Percentiles rank a stretch among this genome's conserved stretches.
Evolutionary conservation across 768 basidiomycete species (phyloP).

Genomic region (Termitomyces eurrhizus): DNA sequence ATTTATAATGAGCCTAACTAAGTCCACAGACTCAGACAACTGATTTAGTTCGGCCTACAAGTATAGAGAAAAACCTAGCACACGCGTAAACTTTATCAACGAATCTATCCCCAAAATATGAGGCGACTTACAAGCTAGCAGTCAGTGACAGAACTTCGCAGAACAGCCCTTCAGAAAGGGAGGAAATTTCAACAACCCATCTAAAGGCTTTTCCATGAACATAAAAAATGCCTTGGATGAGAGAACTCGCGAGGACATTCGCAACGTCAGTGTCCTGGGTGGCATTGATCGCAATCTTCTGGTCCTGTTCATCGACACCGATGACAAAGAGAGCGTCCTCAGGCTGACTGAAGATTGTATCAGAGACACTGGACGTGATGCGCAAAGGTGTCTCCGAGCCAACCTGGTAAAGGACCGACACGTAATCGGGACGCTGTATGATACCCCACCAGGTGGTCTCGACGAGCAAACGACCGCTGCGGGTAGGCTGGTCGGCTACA

Average conservation of each 20-base stretch:
- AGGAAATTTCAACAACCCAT: background rate
- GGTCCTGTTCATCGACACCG: background rate
- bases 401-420: background rate
- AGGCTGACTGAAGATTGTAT: background rate
- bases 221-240: background rate
- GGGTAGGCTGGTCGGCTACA: background rate
- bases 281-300: background rate
- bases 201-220: background rate
- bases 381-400: background rate
- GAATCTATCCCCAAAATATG: background rate
- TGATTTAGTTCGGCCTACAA: too few species aligned
- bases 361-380: background rate
- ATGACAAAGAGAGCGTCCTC: background rate
- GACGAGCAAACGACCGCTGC: background rate
- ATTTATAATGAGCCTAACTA: too few species aligned
- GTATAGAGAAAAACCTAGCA: too few species aligned
- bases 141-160: background rate
- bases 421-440: too few species aligned
- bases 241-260: background rate
- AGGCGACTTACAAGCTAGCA: background rate
- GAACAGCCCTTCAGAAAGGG: background rate
- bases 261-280: background rate
- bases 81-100: background rate
- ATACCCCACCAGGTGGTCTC: background rate
- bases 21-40: too few species aligned